Base-by-base conservation (phyloP, 2,329 filamentous ascomycete genomes). In the Elsinoe batatas region DNA sequence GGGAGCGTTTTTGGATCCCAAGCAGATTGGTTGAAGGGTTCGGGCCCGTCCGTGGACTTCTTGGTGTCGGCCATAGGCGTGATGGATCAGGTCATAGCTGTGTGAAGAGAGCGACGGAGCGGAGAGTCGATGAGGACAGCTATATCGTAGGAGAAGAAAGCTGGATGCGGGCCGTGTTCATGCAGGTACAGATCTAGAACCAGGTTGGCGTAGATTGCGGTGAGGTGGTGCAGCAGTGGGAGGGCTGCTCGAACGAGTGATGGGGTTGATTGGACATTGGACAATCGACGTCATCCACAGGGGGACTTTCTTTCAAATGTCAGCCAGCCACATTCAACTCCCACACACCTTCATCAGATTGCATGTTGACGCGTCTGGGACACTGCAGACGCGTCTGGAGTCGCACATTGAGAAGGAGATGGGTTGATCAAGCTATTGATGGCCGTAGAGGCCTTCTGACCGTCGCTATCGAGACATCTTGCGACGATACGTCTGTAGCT, bases 401-500 rank as follows among this genome's bases (percentile, higher is more conserved):
- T 37, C 42, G 33, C 53, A 20, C 15, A 20, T 17, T 22, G 17
- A 20, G 12, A n/a, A 2, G n/a, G 15, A 40, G 13, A 55, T 46
- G 42, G 40, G 22, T 17, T 46, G 30, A 18, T 15, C 20, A 32
- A 11, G n/a, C 53, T 11, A 6, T 36, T 6, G 4, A 22, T 13
- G 17, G 38, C 11, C 53, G 58, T 26, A 68, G 70, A 38, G 51
- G 56, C 38, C 60, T 74, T 47, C 64, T 70, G 58, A 76, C 75
- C 4, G 78, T 91, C 49, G 87, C 87, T 53, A 90, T 93, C 65
- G 88, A 93, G 69, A 86, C 85, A 8, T 90, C 86, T 2, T 93
- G 91, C 76, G 91, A 97, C 72, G 91, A 97, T 73, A 95, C 91
- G 1, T 91, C 87, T 57, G 90, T 96, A 17, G 86, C 91, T 30